Evolutionary conservation across 1,139 yeast species (phyloP).

Genomic region (Magnusiomyces sp.): DNA sequence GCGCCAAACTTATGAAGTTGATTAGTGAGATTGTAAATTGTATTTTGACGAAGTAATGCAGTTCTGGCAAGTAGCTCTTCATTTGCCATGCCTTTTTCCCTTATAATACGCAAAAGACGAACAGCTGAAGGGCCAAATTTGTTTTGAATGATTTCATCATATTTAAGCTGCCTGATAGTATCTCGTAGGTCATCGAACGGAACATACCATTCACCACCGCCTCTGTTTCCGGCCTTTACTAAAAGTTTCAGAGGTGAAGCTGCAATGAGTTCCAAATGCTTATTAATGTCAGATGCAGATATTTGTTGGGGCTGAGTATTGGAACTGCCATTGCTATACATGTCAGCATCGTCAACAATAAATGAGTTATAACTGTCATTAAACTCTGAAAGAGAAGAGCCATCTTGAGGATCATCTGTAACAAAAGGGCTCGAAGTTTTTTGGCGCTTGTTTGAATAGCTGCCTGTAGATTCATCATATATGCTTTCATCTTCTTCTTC

Average conservation of each 20-base stretch:
- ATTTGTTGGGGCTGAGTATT: constrained; percentile 20
- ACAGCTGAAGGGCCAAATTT: constrained; percentile 42
- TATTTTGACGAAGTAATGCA: constrained; percentile 68
- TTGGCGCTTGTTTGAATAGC: not conserved
- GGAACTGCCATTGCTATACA: constrained; percentile 15
- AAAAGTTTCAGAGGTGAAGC: constrained; percentile 27
- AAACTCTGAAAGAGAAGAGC: constrained; percentile 19
- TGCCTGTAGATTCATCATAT: constrained; percentile 9
- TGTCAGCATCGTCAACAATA: not conserved
- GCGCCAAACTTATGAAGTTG: constrained; percentile 34
- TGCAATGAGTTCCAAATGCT: constrained; percentile 38
- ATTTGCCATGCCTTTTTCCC: constrained; percentile 62
- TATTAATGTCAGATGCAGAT: constrained; percentile 27
- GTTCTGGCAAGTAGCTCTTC: constrained; percentile 74
- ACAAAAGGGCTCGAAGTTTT: constrained; percentile 11
- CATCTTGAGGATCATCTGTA: constrained; percentile 21
- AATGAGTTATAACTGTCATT: not conserved
- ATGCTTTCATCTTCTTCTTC: constrained; percentile 7
- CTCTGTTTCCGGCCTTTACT: constrained; percentile 27
- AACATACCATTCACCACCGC: constrained; percentile 37
- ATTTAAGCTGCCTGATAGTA: constrained; percentile 44
- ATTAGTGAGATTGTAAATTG: constrained; percentile 47
- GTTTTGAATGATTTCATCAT: constrained; percentile 50
- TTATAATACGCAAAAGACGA: constrained; percentile 60
- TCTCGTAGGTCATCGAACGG: constrained; percentile 30